Evolutionary conservation across 768 basidiomycete genomes (phyloP), one percentile per base, ranked within the genome.

Genomic region (Podaxis pistillaris): DNA sequence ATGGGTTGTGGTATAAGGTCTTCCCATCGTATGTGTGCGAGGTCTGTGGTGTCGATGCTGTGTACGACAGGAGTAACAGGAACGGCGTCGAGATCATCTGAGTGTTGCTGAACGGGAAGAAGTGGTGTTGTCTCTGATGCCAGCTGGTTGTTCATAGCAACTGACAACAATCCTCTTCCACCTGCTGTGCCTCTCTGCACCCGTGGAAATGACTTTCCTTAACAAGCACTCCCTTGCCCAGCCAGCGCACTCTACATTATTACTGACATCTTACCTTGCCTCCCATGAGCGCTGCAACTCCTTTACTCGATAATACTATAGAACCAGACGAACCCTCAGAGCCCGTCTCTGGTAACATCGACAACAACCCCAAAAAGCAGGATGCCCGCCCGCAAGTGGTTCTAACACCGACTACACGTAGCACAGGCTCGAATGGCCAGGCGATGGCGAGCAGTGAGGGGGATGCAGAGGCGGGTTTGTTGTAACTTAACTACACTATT

Each of bases 391-490:
- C 17, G 72, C 69, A 59, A 65, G 83, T 88, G 26, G 86, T 87
- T 22, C 78, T 87, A 58, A 86, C 82, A 12, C 87, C 86, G 9
- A 81, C 84, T 13, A 77, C 78, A 63, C 76, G 76, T 59, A 71
- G 73, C 46, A 65, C 75, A 60, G 69, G 68, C 52, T 65, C 54
- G 1, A 66, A 49, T 49, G 49, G 52, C 46, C 60, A 66, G 63
- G 70, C 55, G 63, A 79, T 85, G 78, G 84, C 87, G 17, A 79
- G 84, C 0, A 84, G 79, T 15, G 79, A 80, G 36, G 77, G 75
- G 56, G 91, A 92, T 68, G 87, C 91, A 69, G 94, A 95, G 76
- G 82, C 90, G 62, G 93, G 93, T 85, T 68, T 65, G 83, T 76
- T 15, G 28, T 2, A 30, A 52, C 46, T 56, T 19, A 17, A 7